A percentile compares a stretch with the other conserved stretches of the same genome.
These are phyloP conservation scores for Wallacemonas rigidus DNA, from an alignment of 208 protist genomes.

Conservation along the genomic window DNA sequence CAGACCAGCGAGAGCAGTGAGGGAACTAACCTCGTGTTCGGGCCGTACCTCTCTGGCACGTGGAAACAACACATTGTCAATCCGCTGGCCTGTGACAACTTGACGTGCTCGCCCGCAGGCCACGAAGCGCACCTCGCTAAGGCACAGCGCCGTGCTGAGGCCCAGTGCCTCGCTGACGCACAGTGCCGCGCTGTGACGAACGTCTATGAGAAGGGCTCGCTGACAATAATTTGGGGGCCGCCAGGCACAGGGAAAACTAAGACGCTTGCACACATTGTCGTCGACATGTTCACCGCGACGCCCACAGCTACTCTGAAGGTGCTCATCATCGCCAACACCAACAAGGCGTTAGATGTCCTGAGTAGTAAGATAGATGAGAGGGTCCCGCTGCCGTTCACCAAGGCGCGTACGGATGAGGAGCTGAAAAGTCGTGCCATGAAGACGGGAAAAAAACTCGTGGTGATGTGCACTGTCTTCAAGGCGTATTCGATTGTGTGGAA, in stretches of 20 bases:
- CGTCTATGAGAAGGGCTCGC: neutral
- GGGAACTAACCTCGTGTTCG: neutral
- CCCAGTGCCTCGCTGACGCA: too few species aligned
- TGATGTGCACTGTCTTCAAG: slow-evolving; percentile 13
- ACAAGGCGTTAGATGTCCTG: slow-evolving; percentile 16
- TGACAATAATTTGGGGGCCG: slow-evolving; percentile 30
- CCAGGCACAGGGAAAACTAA: slow-evolving; percentile 28
- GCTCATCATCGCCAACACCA: slow-evolving; percentile 20
- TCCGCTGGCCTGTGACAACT: too few species aligned
- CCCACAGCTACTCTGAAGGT: neutral
- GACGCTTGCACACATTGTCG: slow-evolving; percentile 14
- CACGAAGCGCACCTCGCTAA: neutral
- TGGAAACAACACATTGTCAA: neutral
- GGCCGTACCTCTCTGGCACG: neutral
- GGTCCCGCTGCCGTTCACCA: neutral
- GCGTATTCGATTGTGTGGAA: neutral
- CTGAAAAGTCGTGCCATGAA: too few species aligned
- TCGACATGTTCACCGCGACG: neutral
- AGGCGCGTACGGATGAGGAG: neutral
- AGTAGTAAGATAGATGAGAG: neutral
- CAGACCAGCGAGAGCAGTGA: too few species aligned
- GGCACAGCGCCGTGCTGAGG: too few species aligned
- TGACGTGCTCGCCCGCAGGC: neutral
- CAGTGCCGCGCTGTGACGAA: slow-evolving; percentile 1
- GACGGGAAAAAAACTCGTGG: neutral